Base-by-base conservation (phyloP, 2,329 filamentous ascomycete species). In the Fonsecaea pugnacius region DNA sequence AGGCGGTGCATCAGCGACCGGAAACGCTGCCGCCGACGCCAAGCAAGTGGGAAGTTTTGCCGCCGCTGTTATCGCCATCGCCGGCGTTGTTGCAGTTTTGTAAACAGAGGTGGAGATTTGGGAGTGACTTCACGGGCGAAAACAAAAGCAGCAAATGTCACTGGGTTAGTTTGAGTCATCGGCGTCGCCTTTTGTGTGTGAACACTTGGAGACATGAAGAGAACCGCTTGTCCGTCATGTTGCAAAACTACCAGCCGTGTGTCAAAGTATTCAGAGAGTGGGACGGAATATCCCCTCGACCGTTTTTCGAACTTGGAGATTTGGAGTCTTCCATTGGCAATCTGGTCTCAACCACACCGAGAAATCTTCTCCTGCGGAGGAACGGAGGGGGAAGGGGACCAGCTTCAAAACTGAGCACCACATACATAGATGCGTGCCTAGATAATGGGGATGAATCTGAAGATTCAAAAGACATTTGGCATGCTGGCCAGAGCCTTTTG, bases 1-100 rank as follows among this genome's bases (percentile, higher is more conserved):
- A 33, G 70, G 65, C 12, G 69, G 70, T 38, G 69, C 72, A 56
- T 73, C 71, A 32, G 71, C 72, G 9, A 72, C 74, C 30, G 73
- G 73, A 63, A 73, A 74, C 36, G 74, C 76, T 36, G 72, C 75
- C 53, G 76, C 77, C 36, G 72, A 74, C 35, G 74, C 74, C 21
- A 63, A 63, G 38, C 67, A 67, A 30, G 63, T 69, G 24, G 67
- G 67, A 16, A 67, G 64, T 46, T 69, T 69, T 53, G 74, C 75
- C 7, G 74, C 78, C 58, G 76, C 74, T 54, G 75, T 77, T 50
- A 76, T 76, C 46, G 73, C 78, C n/a, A 77, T 79, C 63, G 70
- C 78, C 36, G 78, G 78, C 46, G 74, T 78, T 50, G 76, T 76
- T 21, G 76, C 75, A 51, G 72, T 75, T 35, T 69, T 79, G 68